phyloP scores from a whole-genome alignment of 495 filamentous ascomycete genomes.

The Neurospora tetrasperma region DNA sequence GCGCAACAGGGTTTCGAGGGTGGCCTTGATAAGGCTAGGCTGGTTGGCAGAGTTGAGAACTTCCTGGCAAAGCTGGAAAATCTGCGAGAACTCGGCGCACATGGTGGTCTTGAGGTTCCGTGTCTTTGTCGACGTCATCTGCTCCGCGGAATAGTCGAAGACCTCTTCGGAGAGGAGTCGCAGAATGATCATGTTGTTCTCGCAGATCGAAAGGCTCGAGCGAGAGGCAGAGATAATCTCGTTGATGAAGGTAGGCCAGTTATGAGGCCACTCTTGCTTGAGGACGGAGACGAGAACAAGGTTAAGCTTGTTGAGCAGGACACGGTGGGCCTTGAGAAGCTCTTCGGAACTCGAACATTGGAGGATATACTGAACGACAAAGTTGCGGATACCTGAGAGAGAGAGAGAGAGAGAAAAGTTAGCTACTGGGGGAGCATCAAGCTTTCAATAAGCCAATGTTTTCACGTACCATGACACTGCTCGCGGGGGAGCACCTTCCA shows the following conservation, averaged over 20 bases:
- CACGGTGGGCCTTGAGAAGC: slow-evolving; percentile 65
- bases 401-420: not conserved
- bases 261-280: slow-evolving; percentile 99
- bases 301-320: slow-evolving; percentile 94
- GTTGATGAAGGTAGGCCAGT: slow-evolving; percentile 99
- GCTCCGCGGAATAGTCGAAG: slow-evolving; percentile 96
- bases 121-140: slow-evolving; percentile 95
- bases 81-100: slow-evolving; percentile 94
- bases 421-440: not conserved
- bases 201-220: slow-evolving; percentile 89
- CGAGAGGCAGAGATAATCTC: slow-evolving; percentile 96
- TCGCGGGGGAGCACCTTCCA: slow-evolving; percentile 96
- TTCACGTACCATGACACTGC: slow-evolving; percentile 69
- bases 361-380: slow-evolving; percentile 96
- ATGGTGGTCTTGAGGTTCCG: slow-evolving; percentile 94
- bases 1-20: slow-evolving; percentile 83
- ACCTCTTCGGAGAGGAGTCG: slow-evolving; percentile 94
- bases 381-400: slow-evolving; percentile 81
- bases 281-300: slow-evolving; percentile 92
- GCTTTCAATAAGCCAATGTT: not conserved
- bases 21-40: slow-evolving; percentile 82
- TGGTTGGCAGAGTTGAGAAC: slow-evolving; percentile 82
- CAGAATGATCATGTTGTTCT: slow-evolving; percentile 99
- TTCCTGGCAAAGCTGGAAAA: slow-evolving; percentile 94
- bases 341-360: slow-evolving; percentile 83